Base-by-base conservation (phyloP, 331 rosid genomes). In the Malus hybrid region DNA sequence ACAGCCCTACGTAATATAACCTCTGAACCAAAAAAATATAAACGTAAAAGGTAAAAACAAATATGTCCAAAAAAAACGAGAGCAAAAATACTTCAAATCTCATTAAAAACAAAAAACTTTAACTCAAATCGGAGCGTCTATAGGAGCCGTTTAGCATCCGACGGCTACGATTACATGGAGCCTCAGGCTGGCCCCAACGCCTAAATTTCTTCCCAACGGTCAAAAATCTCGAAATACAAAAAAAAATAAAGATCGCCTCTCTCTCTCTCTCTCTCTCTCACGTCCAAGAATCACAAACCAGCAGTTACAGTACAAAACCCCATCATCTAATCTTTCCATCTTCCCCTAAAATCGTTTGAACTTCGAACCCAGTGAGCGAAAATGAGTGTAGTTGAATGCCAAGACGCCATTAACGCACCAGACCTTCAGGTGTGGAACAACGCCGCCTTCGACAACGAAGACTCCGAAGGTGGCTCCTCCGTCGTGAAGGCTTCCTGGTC, bases 401-500 rank as follows among this genome's bases (percentile, higher is more conserved):
- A 86, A 39, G 90, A 89, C 62, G 78, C 82, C 77, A 80, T 83
- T 48, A 77, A 73, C 73, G 80, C 79, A 9, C 81, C 86, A 9
- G 86, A 90, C 50, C 81, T 93, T 80, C 96, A 90, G 60, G 82
- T 93, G 19, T 93, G 97, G 97, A 84, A 87, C 82, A 93, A 93
- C 72, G 97, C 96, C 28, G 92, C 96, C 10, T 93, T 91, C 78
- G 97, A 90, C 83, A 79, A 73, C 15, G 89, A 84, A 14, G 85
- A 82, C 36, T 65, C 68, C 11, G 82, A 76, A 32, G 83, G 55
- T 8, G 82, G 55, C 22, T 79, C 79, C 59, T 16, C 77, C 12
- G 36, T 82, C 10, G 57, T 72, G 31, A 84, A 87, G 50, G 34
- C 75, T 73, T 84, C 96, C 74, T 87, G 92, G 92, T 83, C 93